Percentiles rank a stretch among this genome's conserved stretches.
Conservation (phyloP, 331 rosid genomes). For the Spiraea crenata region DNA sequence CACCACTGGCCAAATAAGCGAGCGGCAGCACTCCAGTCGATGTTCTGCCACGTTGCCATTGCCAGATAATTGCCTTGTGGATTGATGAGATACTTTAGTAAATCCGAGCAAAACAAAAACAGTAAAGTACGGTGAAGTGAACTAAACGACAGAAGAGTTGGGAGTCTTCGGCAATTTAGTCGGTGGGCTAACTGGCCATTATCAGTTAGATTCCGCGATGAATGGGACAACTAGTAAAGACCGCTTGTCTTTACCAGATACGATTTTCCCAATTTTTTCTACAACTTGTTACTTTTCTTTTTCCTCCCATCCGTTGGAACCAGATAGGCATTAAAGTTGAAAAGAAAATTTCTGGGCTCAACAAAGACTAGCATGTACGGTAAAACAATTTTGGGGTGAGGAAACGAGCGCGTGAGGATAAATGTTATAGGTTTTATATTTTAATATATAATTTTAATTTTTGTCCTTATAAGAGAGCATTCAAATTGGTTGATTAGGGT, state of each 20-base stretch:
- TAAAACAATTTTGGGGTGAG: too few species aligned
- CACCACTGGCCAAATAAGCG: too few species aligned
- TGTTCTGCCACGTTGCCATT: too few species aligned
- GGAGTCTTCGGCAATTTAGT: conserved; percentile 4
- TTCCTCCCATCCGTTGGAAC: background rate
- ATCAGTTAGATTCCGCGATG: conserved; percentile 12
- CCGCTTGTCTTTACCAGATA: background rate
- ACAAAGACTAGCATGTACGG: too few species aligned
- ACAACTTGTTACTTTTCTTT: background rate
- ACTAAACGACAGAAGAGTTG: background rate
- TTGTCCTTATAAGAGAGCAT: too few species aligned
- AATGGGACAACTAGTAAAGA: conserved; percentile 22
- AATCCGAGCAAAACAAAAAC: background rate
- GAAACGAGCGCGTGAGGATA: too few species aligned
- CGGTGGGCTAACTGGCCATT: conserved; percentile 2
- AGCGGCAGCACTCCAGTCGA: too few species aligned
- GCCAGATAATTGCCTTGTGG: too few species aligned
- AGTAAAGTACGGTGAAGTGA: background rate
- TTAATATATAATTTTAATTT: too few species aligned
- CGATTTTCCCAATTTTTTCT: background rate
- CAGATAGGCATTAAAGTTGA: background rate
- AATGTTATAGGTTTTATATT: too few species aligned
- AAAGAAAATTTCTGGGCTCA: background rate
- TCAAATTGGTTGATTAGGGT: too few species aligned
- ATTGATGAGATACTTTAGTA: too few species aligned